phyloP scores from a whole-genome alignment of 2,329 filamentous ascomycete species.

The Aspergillus sp. region DNA sequence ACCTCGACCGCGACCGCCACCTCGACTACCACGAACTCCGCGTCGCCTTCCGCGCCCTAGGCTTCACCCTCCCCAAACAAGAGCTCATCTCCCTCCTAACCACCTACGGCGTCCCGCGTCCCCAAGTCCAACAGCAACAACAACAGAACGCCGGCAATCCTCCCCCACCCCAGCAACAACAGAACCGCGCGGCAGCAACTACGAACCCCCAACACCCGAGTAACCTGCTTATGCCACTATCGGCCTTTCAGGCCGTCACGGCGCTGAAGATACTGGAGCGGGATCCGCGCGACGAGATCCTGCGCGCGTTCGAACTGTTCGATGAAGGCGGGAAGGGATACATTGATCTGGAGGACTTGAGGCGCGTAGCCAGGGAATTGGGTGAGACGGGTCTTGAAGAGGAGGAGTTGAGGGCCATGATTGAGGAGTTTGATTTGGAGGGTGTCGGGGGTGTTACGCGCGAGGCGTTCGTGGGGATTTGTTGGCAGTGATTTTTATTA shows the following conservation, averaged over 20 bases:
- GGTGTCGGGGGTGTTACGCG: constrained; percentile 75
- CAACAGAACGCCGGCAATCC: constrained; percentile 31
- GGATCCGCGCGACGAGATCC: constrained; percentile 87
- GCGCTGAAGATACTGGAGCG: constrained; percentile 77
- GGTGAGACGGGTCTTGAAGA: constrained; percentile 86
- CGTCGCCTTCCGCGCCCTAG: constrained; percentile 91
- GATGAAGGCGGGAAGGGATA: constrained; percentile 89
- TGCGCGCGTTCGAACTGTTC: constrained; percentile 89
- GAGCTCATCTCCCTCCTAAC: constrained; percentile 82
- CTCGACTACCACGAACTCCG: constrained; percentile 99
- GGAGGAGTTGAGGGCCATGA: constrained; percentile 91
- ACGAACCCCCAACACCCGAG: constrained; percentile 60
- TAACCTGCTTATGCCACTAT: constrained; percentile 71
- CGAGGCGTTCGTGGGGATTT: constrained; percentile 69
- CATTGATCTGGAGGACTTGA: constrained; percentile 85
- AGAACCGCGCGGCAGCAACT: constrained; percentile 31
- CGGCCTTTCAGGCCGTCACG: constrained; percentile 73
- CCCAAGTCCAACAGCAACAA: constrained; percentile 51
- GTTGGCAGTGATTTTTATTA: constrained; percentile 50
- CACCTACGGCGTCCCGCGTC: constrained; percentile 73
- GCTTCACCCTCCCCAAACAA: constrained; percentile 85
- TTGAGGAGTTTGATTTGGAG: constrained; percentile 95
- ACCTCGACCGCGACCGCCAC: constrained; percentile 89
- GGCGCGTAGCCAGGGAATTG: constrained; percentile 83
- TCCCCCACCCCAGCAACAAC: constrained; percentile 41